phyloP scores from a whole-genome alignment of 2,329 filamentous ascomycete genomes.

The Aureobasidium uvarum region DNA sequence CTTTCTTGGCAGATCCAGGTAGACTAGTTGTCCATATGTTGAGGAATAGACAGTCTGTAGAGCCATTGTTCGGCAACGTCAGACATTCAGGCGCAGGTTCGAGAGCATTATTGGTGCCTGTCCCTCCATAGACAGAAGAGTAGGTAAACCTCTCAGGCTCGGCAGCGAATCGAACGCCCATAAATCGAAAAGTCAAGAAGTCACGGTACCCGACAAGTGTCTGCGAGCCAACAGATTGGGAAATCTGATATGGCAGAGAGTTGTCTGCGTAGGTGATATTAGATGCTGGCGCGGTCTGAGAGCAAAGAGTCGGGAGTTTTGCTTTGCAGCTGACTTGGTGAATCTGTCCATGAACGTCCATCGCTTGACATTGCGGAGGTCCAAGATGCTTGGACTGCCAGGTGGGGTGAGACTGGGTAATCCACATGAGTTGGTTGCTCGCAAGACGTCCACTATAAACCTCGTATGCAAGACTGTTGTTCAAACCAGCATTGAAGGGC shows the following conservation, averaged over 20 bases:
- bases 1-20: constrained; percentile 32
- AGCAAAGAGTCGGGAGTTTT: constrained; percentile 31
- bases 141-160: constrained; percentile 32
- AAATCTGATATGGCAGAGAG: constrained; percentile 30
- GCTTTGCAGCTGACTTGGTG: constrained; percentile 21
- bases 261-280: constrained; percentile 29
- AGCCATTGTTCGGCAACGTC: constrained; percentile 28
- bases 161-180: constrained; percentile 30
- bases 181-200: constrained; percentile 30
- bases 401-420: background rate
- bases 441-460: constrained; percentile 28
- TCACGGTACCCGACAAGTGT: constrained; percentile 31
- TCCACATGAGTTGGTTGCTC: constrained; percentile 30
- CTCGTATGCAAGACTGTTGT: constrained; percentile 31
- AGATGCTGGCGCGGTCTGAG: constrained; percentile 33
- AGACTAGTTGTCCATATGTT: constrained; percentile 45
- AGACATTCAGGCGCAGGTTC: constrained; percentile 29
- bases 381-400: background rate
- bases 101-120: constrained; percentile 29
- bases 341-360: constrained; percentile 8
- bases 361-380: constrained; percentile 14
- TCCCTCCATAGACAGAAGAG: constrained; percentile 27
- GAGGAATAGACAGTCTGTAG: constrained; percentile 41
- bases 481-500: constrained; percentile 28
- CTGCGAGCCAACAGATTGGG: constrained; percentile 30